Evolutionary conservation across 305 asterid species (phyloP).

Genomic region (Ajuga reptans): DNA sequence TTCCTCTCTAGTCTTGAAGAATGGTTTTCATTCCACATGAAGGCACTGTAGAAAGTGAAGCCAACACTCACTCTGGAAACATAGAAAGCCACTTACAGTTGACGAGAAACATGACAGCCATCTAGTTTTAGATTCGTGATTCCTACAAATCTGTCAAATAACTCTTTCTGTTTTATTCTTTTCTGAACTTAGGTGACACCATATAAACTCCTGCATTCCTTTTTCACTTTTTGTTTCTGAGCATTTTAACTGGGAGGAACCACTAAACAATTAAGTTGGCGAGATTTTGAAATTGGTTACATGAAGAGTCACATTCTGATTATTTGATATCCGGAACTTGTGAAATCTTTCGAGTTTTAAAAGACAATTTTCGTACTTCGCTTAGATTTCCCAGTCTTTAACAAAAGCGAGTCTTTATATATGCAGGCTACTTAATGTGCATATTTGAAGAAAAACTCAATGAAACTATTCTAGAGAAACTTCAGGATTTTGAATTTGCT

Average conservation of each 20-base stretch:
- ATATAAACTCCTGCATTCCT: background rate
- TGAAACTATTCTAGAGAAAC: conserved; percentile 50
- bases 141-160: background rate
- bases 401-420: conserved; percentile 7
- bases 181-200: background rate
- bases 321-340: conserved; percentile 2
- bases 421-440: conserved; percentile 91
- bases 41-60: conserved; percentile 7
- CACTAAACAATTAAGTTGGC: background rate
- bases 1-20: background rate
- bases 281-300: background rate
- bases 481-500: conserved; percentile 81
- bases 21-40: background rate
- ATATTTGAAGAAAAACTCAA: conserved; percentile 70
- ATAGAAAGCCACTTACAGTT: background rate
- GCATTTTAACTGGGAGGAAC: background rate
- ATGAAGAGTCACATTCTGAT: background rate
- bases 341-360: background rate
- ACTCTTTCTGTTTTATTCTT: background rate
- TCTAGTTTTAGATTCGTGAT: background rate
- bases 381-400: background rate
- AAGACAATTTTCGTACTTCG: conserved; percentile 9
- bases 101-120: background rate
- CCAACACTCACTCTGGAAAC: background rate
- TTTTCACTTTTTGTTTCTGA: background rate